Evolutionary conservation across 352 stramenopile genomes (phyloP), one percentile per base, ranked within the genome.

Genomic region (Phytophthora lateralis): DNA sequence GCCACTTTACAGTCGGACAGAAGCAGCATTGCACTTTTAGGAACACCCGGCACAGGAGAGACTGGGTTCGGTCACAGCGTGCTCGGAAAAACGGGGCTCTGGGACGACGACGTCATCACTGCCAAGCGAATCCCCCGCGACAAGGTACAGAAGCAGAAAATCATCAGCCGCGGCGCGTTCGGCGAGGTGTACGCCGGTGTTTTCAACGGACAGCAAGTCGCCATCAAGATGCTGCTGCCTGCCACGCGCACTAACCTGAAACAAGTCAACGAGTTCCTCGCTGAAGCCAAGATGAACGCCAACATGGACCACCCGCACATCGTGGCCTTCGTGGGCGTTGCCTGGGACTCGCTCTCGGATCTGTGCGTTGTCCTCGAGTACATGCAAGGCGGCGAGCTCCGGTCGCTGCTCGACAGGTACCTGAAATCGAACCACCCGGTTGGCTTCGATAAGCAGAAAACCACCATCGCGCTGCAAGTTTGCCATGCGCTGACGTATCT

Each of bases 261-360:
- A 24, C 61, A 84, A 10, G 76, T 84, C 3, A 69, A 77, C 24
- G 60, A 69, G 1, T 82, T 87, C 26, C 47, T 80, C 9, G 51
- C 54, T 2, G 80, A 89, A 49, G 69, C 85, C 12, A 79, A 81
- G 45, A 60, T 83, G 43, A 81, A 82, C 46, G 66, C 75, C 0
- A 60, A 44, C 9, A 55, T 89, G 37, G 71, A 85, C 3, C 80
- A 89, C 34, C 53, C 69, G 7, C 66, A 75, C 32, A 80, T 89
- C 14, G 77, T 89, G 8, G 37, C 34, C 0, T 88, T 89, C 32
- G 53, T 88, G 4, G 80, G 77, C 9, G 77, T 88, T 4, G 77
- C 80, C 46, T 81, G 76, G 79, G 81, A 68, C 10, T 80, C 53
- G 7, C 57, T 89, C 4, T 65, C 70, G 1, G 76, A 89, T 63